Base-by-base conservation (phyloP, 2,329 filamentous ascomycete species). In the Ceratocystis harringtonii region DNA sequence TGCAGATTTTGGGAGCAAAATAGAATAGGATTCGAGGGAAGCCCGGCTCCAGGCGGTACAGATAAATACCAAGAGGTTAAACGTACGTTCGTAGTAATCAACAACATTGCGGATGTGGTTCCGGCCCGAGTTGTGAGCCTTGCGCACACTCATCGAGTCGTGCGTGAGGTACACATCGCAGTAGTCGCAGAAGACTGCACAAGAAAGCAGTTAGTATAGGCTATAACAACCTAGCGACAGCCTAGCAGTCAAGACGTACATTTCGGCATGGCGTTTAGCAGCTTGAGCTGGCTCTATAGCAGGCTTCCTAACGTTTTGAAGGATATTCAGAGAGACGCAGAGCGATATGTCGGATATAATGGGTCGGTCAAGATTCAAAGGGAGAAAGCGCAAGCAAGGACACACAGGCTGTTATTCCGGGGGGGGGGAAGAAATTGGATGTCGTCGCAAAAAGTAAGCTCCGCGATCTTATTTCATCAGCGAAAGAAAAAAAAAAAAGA, bases 111-210 rank as follows among this genome's bases (percentile, higher is more conserved):
- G 89, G 69, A 99, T 79, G 74, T 99, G 94, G 79, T 99, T 99
- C 72, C 92, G 86, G 69, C 94, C 94, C 74, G 85, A 88, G 80
- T 99, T 99, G 78, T 99, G 94, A 62, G 94, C 94, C 80, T 97
- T 97, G 72, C 94, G 92, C 77, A 99, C 94, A 78, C 91, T 96
- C 92, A 97, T 97, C 58, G 91, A 96, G 82, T 99, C 94, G 83
- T 99, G 94, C 70, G 94, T 99, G 72, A 99, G 88, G 83, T 99
- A 99, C 76, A 99, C 94, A 88, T 99, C 94, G 84, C 94, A 99
- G 78, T 99, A 99, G 77, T 99, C 94, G 82, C 92, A 57, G 30
- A 41, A 32, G n/a, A 22, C 36, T 57, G 3, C 41, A 50, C 70
- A 71, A 71, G 69, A 61, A 65, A 66, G 50, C n/a, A 0, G 8